A percentile compares a stretch with the other conserved stretches of the same genome.
Conservation (phyloP, 2,329 filamentous ascomycete species). For the Chrysoporthe puriensis region DNA sequence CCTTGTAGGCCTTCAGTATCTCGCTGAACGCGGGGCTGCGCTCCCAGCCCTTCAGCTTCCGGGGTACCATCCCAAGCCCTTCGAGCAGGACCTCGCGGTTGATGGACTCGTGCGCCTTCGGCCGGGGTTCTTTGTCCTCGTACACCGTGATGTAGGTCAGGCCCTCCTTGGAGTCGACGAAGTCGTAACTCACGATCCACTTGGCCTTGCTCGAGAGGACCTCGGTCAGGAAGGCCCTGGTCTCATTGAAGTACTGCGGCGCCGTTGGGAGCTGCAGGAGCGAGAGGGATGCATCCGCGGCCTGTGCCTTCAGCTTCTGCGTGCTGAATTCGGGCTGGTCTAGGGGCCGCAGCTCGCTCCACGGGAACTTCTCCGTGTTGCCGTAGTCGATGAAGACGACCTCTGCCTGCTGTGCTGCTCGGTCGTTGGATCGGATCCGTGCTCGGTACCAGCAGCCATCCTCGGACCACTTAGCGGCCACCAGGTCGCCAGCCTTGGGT, state of each 20-base stretch:
- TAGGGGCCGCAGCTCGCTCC: slow-evolving; percentile 82
- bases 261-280: slow-evolving; percentile 86
- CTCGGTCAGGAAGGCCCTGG: slow-evolving; percentile 74
- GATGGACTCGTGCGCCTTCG: slow-evolving; percentile 71
- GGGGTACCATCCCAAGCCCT: slow-evolving; percentile 87
- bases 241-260: slow-evolving; percentile 81
- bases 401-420: slow-evolving; percentile 84
- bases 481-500: slow-evolving; percentile 89
- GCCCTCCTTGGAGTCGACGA: slow-evolving; percentile 76
- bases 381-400: slow-evolving; percentile 96
- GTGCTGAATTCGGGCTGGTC: slow-evolving; percentile 76
- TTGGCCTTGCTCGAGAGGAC: slow-evolving; percentile 75
- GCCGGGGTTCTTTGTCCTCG: slow-evolving; percentile 68
- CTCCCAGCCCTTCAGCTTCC: slow-evolving; percentile 92
- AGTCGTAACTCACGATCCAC: slow-evolving; percentile 84
- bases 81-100: slow-evolving; percentile 85
- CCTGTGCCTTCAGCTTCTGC: slow-evolving; percentile 84
- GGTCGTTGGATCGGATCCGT: slow-evolving; percentile 88
- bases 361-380: slow-evolving; percentile 87
- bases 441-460: slow-evolving; percentile 96
- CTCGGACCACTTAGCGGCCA: slow-evolving; percentile 86
- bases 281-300: slow-evolving; percentile 82
- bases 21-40: slow-evolving; percentile 69
- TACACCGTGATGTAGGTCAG: slow-evolving; percentile 86
- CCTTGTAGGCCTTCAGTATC: slow-evolving; percentile 71